Evolutionary conservation across 1,139 yeast genomes (phyloP), one percentile per base, ranked within the genome.

Genomic region (Taphrina communis): DNA sequence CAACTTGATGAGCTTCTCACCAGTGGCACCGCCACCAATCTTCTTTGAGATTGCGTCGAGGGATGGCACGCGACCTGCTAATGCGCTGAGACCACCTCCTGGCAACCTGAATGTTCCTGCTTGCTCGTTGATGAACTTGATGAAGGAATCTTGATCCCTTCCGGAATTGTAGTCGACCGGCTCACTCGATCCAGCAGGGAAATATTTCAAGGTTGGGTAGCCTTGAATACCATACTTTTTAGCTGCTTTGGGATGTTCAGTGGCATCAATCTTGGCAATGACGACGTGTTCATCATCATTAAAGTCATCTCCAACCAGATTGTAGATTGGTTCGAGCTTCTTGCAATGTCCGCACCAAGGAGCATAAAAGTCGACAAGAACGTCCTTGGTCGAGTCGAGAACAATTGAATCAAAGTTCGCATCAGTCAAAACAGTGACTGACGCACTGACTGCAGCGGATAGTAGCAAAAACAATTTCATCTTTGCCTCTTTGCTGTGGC

Each of bases 291-390:
- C 50, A 86, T 80, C 73, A 83, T 85, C 35, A 88, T 77, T 77
- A 74, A 82, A 88, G 9, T 81, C 74, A 5, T 82, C 82, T 0
- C 88, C 87, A 57, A 88, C 80, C 75, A 83, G 80, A 72, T 87
- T 90, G 77, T 85, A 85, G 5, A 82, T 82, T 8, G 95, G 95
- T 76, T 83, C 83, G 76, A 89, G 78, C 68, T 81, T 82, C 77
- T 86, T 85, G 79, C 95, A 89, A 79, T 89, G 93, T 65, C 89
- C 83, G 76, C 96, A 89, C 96, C 72, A 62, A 6, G 69, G 71
- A 14, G 70, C 69, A 50, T 69, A 69, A 39, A 68, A 60, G 35
- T 71, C 61, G 11, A 67, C 71, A 21, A 68, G 59, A 31, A 68
- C 72, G 31, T 70, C 70, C 75, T 86, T 87, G 9, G 84, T 86